Evolutionary conservation across 2,329 filamentous ascomycete species (phyloP).

Genomic region (Aspergillus awamori): DNA sequence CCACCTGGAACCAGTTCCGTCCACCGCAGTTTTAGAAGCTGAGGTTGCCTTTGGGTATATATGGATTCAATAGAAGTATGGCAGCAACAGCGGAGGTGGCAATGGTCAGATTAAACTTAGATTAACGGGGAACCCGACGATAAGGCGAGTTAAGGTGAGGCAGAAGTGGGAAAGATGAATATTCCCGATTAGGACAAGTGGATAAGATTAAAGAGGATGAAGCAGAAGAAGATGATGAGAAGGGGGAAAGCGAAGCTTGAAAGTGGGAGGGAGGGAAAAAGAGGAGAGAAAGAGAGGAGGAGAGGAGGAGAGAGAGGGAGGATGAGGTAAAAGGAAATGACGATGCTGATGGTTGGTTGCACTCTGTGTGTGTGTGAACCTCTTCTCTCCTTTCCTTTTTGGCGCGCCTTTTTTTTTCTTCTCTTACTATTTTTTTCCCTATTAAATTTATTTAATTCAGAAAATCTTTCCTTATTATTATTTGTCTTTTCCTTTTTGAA

Average conservation of each 20-base stretch:
- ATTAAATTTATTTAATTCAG: too few relatives aligned
- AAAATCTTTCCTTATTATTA: conserved; percentile 1
- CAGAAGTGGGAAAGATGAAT: conserved; percentile 1
- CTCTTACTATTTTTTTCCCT: not conserved
- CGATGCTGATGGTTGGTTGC: conserved; percentile 2
- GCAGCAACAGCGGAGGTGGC: not conserved
- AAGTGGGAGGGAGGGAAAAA: not conserved
- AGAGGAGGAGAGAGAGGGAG: not conserved
- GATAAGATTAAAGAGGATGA: conserved; percentile 5
- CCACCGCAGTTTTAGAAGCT: not conserved
- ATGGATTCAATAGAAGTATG: not conserved
- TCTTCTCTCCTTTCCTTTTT: conserved; percentile 2
- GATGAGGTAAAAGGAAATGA: conserved; percentile 8
- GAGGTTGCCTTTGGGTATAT: conserved; percentile 5
- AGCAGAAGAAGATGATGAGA: not conserved
- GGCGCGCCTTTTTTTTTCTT: conserved; percentile 6
- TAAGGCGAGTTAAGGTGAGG: conserved; percentile 5
- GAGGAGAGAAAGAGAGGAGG: conserved; percentile 10
- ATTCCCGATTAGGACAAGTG: conserved; percentile 9
- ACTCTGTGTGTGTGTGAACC: conserved; percentile 7
- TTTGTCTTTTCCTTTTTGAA: conserved; percentile 7
- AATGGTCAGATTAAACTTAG: conserved; percentile 10
- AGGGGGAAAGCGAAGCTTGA: conserved; percentile 2
- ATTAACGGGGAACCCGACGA: conserved; percentile 4
- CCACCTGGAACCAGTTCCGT: conserved; percentile 11